A percentile compares a stretch with the other conserved stretches of the same genome.
phyloP scores from a whole-genome alignment of 2,329 filamentous ascomycete genomes.

The Aspergillus sp. region DNA sequence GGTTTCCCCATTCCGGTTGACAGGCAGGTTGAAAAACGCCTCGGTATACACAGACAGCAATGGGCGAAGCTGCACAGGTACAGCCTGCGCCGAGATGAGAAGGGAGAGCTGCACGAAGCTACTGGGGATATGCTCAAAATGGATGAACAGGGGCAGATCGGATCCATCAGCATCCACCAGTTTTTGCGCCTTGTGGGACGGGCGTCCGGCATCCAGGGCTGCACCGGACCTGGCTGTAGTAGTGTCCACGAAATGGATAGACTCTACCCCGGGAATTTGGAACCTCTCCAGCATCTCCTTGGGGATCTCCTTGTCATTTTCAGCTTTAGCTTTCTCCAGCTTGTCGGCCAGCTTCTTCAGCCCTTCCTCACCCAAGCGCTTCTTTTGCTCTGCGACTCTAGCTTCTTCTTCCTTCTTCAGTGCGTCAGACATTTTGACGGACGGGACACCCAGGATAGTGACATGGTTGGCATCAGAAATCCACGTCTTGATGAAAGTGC shows the following conservation, averaged over 20 bases:
- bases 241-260: conserved; percentile 92
- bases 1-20: conserved; percentile 72
- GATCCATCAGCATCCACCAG: conserved; percentile 69
- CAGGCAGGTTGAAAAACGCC: conserved; percentile 92
- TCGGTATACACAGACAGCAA: conserved; percentile 81
- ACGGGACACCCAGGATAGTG: conserved; percentile 85
- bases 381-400: conserved; percentile 75
- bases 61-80: conserved; percentile 82
- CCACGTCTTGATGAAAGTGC: conserved; percentile 78
- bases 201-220: conserved; percentile 69
- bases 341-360: conserved; percentile 72
- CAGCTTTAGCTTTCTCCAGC: conserved; percentile 78
- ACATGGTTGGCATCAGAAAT: conserved; percentile 82
- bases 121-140: conserved; percentile 91
- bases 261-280: conserved; percentile 79
- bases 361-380: conserved; percentile 78
- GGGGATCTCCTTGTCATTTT: conserved; percentile 87
- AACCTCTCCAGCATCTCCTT: conserved; percentile 77
- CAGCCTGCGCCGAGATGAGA: conserved; percentile 73
- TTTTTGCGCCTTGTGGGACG: conserved; percentile 70
- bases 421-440: conserved; percentile 73
- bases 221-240: conserved; percentile 79
- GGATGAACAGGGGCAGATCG: conserved; percentile 79
- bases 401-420: conserved; percentile 79
- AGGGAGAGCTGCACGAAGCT: conserved; percentile 88